Evolutionary conservation across 768 basidiomycete genomes (phyloP).

Genomic region (Mycena belliarum): DNA sequence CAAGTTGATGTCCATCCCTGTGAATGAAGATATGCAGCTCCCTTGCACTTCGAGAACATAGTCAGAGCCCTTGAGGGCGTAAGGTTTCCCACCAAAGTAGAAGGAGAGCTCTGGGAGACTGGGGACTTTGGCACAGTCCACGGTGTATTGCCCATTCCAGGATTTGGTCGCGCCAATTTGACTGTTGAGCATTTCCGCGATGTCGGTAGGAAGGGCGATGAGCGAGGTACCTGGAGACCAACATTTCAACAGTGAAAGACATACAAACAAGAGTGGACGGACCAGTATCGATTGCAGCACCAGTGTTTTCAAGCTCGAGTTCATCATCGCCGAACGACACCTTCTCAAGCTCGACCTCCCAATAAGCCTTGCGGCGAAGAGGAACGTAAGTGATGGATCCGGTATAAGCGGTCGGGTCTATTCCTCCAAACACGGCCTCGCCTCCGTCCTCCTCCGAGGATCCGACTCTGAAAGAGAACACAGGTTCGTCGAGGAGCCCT

Average conservation of each 20-base stretch:
- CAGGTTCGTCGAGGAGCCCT: constrained; percentile 75
- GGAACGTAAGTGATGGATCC: constrained; percentile 88
- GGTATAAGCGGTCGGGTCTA: constrained; percentile 73
- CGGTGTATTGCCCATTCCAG: constrained; percentile 94
- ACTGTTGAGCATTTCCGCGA: constrained; percentile 97
- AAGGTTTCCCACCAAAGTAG: constrained; percentile 78
- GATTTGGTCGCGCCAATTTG: constrained; percentile 92
- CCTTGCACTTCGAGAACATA: constrained; percentile 91
- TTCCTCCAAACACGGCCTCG: constrained; percentile 88
- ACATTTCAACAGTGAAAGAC: not conserved
- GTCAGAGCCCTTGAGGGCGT: constrained; percentile 78
- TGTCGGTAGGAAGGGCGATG: constrained; percentile 89
- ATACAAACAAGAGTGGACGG: constrained; percentile 4
- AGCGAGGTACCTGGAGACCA: constrained; percentile 74
- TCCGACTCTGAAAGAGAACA: constrained; percentile 95
- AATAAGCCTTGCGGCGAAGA: constrained; percentile 92
- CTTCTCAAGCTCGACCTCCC: constrained; percentile 95
- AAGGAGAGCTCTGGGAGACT: constrained; percentile 82
- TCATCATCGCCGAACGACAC: constrained; percentile 83
- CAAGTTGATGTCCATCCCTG: constrained; percentile 85
- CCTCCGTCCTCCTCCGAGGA: constrained; percentile 86
- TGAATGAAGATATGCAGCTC: constrained; percentile 93
- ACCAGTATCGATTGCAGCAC: constrained; percentile 92
- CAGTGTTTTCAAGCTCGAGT: constrained; percentile 90
- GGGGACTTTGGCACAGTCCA: constrained; percentile 88